phyloP scores from a whole-genome alignment of 257 asterid species.

The Agastache rugosa region DNA sequence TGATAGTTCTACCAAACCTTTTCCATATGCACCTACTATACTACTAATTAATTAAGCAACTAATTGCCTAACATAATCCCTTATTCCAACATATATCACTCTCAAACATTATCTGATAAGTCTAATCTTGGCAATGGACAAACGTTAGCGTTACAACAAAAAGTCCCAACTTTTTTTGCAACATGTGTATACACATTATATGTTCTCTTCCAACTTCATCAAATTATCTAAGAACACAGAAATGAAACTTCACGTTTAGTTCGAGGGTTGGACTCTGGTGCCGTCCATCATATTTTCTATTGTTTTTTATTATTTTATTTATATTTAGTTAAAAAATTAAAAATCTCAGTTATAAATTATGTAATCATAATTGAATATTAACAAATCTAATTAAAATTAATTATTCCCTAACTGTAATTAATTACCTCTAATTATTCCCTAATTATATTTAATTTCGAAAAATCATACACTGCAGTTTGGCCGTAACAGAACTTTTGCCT shows the following conservation, averaged over 20 bases:
- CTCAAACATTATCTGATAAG: neutral
- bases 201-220: conserved; percentile 12
- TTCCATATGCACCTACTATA: neutral
- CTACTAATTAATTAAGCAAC: neutral
- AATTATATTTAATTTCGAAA: no score
- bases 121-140: neutral
- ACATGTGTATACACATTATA: conserved; percentile 34
- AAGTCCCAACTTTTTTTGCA: conserved; percentile 5
- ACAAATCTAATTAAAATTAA: no score
- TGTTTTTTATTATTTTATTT: no score
- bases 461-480: no score
- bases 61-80: neutral
- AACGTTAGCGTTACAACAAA: neutral
- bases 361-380: no score
- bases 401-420: no score
- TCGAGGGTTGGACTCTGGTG: no score
- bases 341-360: no score
- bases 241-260: neutral
- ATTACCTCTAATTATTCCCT: no score
- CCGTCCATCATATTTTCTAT: no score
- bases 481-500: no score
- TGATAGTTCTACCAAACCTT: neutral
- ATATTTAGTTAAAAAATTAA: no score
- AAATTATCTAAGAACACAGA: neutral
- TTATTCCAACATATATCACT: neutral